A percentile compares a stretch with the other conserved stretches of the same genome.
Evolutionary conservation across 352 stramenopile species (phyloP).

Genomic region (Nothophytophthora sp.): DNA sequence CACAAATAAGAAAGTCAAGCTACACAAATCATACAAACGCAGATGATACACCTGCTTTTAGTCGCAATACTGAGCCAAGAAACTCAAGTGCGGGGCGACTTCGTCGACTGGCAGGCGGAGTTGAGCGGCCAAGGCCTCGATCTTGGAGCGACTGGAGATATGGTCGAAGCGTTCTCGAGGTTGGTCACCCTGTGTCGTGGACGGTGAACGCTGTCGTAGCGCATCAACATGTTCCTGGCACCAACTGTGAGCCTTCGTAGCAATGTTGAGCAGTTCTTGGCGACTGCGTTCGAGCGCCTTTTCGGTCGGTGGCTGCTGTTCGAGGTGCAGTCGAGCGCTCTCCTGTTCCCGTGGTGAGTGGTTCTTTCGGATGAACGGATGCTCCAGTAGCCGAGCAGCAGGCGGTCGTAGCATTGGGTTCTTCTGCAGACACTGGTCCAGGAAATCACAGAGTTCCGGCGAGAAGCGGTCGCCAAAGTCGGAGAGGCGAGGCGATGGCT

Average conservation of each 20-base stretch:
- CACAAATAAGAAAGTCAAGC: neutral
- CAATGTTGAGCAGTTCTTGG: slow-evolving; percentile 53
- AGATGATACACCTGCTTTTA: slow-evolving; percentile 3
- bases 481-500: slow-evolving; percentile 62
- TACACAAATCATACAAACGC: neutral
- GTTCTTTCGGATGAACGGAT: slow-evolving; percentile 73
- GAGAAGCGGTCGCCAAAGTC: slow-evolving; percentile 75
- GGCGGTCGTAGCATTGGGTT: slow-evolving; percentile 66
- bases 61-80: slow-evolving; percentile 43
- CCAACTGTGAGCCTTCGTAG: slow-evolving; percentile 52
- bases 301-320: slow-evolving; percentile 13
- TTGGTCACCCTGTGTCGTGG: neutral
- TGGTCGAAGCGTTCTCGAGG: slow-evolving; percentile 26
- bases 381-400: slow-evolving; percentile 53
- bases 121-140: slow-evolving; percentile 46
- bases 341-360: slow-evolving; percentile 36
- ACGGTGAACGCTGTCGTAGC: slow-evolving; percentile 25
- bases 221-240: slow-evolving; percentile 46
- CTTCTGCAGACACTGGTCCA: slow-evolving; percentile 81
- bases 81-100: slow-evolving; percentile 55
- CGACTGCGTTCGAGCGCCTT: slow-evolving; percentile 25
- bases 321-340: slow-evolving; percentile 19
- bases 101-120: slow-evolving; percentile 51
- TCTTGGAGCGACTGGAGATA: slow-evolving; percentile 27
- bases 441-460: slow-evolving; percentile 69